phyloP scores from a whole-genome alignment of 768 basidiomycete species.

The Collybiopsis confluens region DNA sequence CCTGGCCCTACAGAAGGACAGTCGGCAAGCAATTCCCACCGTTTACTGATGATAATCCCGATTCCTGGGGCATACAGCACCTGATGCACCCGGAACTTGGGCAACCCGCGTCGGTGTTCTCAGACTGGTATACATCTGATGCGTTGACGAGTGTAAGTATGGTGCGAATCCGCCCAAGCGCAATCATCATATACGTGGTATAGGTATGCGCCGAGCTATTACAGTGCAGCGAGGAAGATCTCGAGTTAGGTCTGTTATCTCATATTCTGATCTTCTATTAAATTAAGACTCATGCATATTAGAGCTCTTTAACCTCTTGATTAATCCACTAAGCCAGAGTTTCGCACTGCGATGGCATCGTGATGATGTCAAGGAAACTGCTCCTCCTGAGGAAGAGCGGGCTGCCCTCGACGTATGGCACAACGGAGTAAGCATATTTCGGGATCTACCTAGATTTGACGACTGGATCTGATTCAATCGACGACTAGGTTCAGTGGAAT shows the following conservation, averaged over 20 bases:
- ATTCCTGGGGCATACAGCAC: constrained; percentile 81
- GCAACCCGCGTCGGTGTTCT: constrained; percentile 47
- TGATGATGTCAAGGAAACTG: constrained; percentile 64
- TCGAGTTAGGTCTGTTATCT: constrained; percentile 62
- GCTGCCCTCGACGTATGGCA: constrained; percentile 55
- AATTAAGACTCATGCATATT: background rate
- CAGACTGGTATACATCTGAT: constrained; percentile 63
- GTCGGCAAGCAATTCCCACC: constrained; percentile 82
- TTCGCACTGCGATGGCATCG: constrained; percentile 81
- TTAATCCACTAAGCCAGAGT: constrained; percentile 59
- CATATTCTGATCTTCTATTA: background rate
- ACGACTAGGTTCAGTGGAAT: constrained; percentile 71
- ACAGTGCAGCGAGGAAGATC: constrained; percentile 49
- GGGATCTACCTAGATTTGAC: background rate
- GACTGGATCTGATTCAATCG: background rate
- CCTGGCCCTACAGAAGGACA: constrained; percentile 63
- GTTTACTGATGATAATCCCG: constrained; percentile 51
- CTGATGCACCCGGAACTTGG: constrained; percentile 73
- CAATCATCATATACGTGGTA: background rate
- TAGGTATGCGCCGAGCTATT: constrained; percentile 38
- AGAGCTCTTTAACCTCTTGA: constrained; percentile 76
- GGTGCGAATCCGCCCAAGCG: background rate
- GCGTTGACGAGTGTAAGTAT: constrained; percentile 32
- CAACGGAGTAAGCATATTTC: constrained; percentile 50
- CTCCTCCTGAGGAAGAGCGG: constrained; percentile 55